Conservation (phyloP, 176 grass and related monocot genomes). For the Cymbopogon citratus region DNA sequence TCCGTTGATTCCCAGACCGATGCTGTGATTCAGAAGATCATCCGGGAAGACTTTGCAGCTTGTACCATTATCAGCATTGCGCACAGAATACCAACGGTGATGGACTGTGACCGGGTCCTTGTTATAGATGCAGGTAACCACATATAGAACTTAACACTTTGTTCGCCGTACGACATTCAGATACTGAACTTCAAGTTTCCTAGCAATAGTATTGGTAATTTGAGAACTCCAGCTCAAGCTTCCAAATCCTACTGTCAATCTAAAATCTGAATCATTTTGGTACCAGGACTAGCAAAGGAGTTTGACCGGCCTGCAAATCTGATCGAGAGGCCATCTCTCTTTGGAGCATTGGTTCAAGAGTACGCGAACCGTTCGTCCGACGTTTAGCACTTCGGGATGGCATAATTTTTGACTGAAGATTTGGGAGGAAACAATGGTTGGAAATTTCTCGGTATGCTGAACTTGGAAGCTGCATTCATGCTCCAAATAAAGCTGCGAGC, state of each 20-base stretch:
- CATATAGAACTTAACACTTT: neutral
- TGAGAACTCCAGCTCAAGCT: neutral
- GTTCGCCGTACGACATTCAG: no score
- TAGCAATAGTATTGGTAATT: neutral
- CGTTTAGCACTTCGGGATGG: conserved; percentile 36
- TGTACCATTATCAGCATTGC: conserved; percentile 99
- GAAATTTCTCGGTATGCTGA: neutral
- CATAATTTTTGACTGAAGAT: conserved; percentile 13
- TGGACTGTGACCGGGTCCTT: conserved; percentile 88
- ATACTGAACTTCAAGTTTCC: no score
- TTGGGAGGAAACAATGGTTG: neutral
- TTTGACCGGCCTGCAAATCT: conserved; percentile 69
- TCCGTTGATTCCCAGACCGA: conserved; percentile 98
- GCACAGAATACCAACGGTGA: conserved; percentile 98
- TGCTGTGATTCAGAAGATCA: conserved; percentile 89
- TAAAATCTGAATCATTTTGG: neutral
- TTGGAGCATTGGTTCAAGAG: conserved; percentile 90
- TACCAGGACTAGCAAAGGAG: conserved; percentile 79
- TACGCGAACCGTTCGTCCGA: conserved; percentile 80
- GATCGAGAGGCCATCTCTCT: conserved; percentile 80
- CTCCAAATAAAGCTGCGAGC: neutral
- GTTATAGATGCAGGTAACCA: conserved; percentile 84
- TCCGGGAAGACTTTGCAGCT: conserved; percentile 77
- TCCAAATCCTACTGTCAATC: neutral
- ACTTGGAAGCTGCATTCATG: neutral